These are phyloP conservation scores for Oleoguttula mirabilis DNA, from an alignment of 495 filamentous ascomycete species.

Conservation along the genomic window DNA sequence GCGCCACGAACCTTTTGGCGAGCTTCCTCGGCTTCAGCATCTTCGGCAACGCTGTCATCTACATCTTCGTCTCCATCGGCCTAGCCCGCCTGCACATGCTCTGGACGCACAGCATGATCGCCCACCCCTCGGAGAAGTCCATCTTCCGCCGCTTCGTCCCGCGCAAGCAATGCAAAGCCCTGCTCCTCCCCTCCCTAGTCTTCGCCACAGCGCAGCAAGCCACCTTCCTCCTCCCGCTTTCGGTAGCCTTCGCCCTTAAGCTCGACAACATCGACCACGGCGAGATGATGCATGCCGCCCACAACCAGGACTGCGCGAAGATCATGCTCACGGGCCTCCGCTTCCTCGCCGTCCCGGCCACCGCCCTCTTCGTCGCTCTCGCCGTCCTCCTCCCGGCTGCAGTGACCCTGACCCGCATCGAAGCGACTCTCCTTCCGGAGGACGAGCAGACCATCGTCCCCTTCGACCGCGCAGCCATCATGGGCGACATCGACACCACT, in stretches of 20 bases:
- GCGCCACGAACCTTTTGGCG: conserved; percentile 22
- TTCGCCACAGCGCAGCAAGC: conserved; percentile 32
- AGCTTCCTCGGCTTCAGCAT: conserved; percentile 26
- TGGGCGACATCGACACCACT: conserved; percentile 33
- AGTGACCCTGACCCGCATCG: conserved; percentile 54
- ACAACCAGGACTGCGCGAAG: conserved; percentile 17
- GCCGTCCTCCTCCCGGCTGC: conserved; percentile 48
- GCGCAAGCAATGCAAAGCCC: conserved; percentile 34
- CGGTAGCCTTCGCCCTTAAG: conserved; percentile 18
- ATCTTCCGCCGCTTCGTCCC: conserved; percentile 42
- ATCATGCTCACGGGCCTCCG: conserved; percentile 23
- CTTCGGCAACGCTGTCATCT: conserved; percentile 28
- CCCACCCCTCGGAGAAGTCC: conserved; percentile 39
- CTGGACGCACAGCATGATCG: conserved; percentile 53
- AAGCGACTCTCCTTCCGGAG: conserved; percentile 59
- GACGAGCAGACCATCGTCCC: conserved; percentile 59
- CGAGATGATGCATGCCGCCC: conserved; percentile 20
- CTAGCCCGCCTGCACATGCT: conserved; percentile 40
- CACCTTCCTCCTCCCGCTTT: conserved; percentile 20
- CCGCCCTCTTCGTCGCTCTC: conserved; percentile 32
- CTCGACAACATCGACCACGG: conserved; percentile 14
- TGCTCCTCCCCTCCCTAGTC: conserved; percentile 41
- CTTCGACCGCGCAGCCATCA: conserved; percentile 57
- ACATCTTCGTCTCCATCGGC: conserved; percentile 33
- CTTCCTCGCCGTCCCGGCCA: conserved; percentile 27